phyloP scores from a whole-genome alignment of 208 protist species.

The Trypanosomatidae sp. region DNA sequence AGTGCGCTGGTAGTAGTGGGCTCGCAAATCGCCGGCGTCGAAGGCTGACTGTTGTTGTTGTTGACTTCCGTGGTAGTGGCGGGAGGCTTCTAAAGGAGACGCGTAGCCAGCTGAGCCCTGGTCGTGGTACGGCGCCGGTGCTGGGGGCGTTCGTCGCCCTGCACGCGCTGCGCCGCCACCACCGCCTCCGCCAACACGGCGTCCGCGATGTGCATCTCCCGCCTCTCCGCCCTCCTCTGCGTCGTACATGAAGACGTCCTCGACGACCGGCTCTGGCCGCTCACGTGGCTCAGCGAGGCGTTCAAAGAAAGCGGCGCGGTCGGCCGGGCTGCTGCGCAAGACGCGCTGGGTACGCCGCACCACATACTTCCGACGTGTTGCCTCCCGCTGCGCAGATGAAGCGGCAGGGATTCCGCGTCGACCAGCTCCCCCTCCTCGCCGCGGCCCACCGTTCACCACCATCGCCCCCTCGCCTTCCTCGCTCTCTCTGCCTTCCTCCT shows the following conservation, averaged over 20 bases:
- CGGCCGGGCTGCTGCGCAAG: conserved; percentile 19
- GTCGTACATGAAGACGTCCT: conserved; percentile 25
- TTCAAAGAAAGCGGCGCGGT: conserved; percentile 38
- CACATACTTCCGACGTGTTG: conserved; percentile 12
- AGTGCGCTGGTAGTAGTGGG: too few relatives aligned
- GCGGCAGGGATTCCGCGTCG: too few relatives aligned
- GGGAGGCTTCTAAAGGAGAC: too few relatives aligned
- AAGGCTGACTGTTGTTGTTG: too few relatives aligned
- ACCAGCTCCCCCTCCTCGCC: too few relatives aligned
- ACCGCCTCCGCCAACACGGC: conserved; percentile 1
- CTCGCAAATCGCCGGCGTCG: too few relatives aligned
- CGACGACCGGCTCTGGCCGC: conserved; percentile 18
- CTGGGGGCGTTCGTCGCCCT: too few relatives aligned
- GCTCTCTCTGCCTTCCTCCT: conserved; percentile 9
- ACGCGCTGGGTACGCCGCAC: conserved; percentile 20
- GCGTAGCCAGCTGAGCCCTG: too few relatives aligned
- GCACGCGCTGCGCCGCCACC: not conserved
- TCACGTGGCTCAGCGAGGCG: conserved; percentile 43
- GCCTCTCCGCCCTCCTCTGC: too few relatives aligned
- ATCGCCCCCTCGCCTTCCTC: not conserved
- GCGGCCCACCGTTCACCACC: not conserved
- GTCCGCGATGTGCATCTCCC: too few relatives aligned
- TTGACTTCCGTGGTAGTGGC: too few relatives aligned
- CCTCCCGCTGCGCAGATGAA: not conserved
- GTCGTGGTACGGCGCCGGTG: too few relatives aligned